A percentile compares a stretch with the other conserved stretches of the same genome.
Evolutionary conservation across 2,329 filamentous ascomycete genomes (phyloP).

Genomic region (Lanzia echinophila): DNA sequence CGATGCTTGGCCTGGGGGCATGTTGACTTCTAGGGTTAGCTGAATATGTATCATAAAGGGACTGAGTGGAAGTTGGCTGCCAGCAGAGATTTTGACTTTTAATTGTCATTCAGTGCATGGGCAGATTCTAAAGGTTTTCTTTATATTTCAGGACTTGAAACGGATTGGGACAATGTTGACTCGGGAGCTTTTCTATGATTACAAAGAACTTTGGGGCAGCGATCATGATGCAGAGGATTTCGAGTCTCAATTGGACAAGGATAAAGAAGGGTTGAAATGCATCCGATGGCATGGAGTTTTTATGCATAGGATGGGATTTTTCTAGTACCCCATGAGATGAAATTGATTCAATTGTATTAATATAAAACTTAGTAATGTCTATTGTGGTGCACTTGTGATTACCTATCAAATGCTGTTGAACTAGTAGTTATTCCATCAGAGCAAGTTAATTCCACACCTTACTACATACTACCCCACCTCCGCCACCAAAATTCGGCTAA

Average conservation of each 20-base stretch:
- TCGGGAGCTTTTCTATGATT: not conserved
- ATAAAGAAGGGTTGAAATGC: not conserved
- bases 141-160: too few species aligned
- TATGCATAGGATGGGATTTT: constrained; percentile 6
- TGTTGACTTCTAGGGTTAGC: not conserved
- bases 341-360: constrained; percentile 1
- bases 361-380: too few species aligned
- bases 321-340: constrained; percentile 8
- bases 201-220: not conserved
- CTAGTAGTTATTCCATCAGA: not conserved
- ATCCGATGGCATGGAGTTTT: constrained; percentile 4
- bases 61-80: not conserved
- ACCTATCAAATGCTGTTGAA: not conserved
- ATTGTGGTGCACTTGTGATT: too few species aligned
- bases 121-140: not conserved
- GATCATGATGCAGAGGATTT: not conserved
- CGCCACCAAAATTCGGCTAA: not conserved
- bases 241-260: not conserved
- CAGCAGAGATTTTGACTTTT: not conserved
- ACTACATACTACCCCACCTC: too few species aligned
- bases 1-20: not conserved
- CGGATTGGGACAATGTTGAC: not conserved
- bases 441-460: not conserved
- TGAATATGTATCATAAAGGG: not conserved
- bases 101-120: not conserved